Percentiles rank a stretch among this genome's conserved stretches.
These are phyloP conservation scores for Entomortierella lignicola DNA, from an alignment of 192 early-diverging fungal species.

Conservation along the genomic window DNA sequence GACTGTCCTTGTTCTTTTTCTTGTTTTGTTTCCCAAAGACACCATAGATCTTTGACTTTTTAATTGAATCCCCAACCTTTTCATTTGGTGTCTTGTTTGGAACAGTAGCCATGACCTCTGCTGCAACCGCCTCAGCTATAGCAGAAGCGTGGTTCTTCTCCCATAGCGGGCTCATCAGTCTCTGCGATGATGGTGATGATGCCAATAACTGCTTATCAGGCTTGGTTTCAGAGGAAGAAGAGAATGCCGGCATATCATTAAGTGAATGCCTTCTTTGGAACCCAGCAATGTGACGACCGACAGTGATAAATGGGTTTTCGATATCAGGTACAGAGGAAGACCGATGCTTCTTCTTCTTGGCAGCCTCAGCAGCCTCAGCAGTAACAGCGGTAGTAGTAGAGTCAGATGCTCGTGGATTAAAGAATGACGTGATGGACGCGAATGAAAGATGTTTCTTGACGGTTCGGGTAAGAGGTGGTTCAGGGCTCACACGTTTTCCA, in stretches of 20 bases:
- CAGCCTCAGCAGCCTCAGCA: neutral
- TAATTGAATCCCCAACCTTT: neutral
- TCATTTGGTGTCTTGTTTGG: neutral
- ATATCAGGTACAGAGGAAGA: conserved; percentile 35
- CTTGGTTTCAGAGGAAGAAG: neutral
- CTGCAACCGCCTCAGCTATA: conserved; percentile 6
- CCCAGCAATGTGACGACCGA: conserved; percentile 17
- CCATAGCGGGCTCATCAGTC: conserved; percentile 9
- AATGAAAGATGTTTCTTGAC: conserved; percentile 45
- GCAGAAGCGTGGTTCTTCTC: conserved; percentile 12
- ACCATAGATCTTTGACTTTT: conserved; percentile 25
- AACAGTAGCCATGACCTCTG: neutral
- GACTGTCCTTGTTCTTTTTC: conserved; percentile 7
- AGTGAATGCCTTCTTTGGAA: conserved; percentile 36
- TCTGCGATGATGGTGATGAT: neutral
- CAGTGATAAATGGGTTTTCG: conserved; percentile 20
- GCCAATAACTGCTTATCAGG: neutral
- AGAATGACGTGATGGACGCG: conserved; percentile 45
- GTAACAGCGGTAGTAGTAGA: too few relatives aligned
- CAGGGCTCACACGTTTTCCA: conserved; percentile 18
- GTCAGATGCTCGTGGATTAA: conserved; percentile 19
- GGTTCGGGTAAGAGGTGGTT: conserved; percentile 10
- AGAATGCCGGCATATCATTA: conserved; percentile 13
- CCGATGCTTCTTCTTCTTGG: conserved; percentile 34
- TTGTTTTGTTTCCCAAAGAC: conserved; percentile 35